Conservation (phyloP, 768 basidiomycete genomes). For the Xerocomus brunneocitrinus region DNA sequence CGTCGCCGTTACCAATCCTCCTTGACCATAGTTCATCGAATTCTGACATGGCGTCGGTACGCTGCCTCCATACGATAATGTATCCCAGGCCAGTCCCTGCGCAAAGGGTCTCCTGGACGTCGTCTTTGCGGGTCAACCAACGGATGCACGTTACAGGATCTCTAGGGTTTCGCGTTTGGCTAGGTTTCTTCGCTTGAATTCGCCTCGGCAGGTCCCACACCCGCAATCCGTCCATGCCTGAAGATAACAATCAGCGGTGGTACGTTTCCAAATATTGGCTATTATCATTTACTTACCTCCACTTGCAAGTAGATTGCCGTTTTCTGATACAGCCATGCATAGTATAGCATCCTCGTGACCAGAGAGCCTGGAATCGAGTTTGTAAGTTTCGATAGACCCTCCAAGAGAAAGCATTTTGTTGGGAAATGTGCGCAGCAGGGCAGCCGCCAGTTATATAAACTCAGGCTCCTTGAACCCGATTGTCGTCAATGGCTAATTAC, state of each 20-base stretch:
- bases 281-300: neutral
- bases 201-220: constrained; percentile 5
- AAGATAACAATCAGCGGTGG: neutral
- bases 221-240: constrained; percentile 3
- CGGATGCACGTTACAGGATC: constrained; percentile 4
- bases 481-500: too few relatives aligned
- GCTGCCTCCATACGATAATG: constrained; percentile 2
- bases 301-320: neutral
- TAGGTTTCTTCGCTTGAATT: neutral
- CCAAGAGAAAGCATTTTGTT: too few relatives aligned
- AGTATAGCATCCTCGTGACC: too few relatives aligned
- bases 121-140: constrained; percentile 3
- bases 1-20: constrained; percentile 2
- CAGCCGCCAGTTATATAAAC: too few relatives aligned
- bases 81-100: constrained; percentile 5
- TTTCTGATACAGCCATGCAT: too few relatives aligned
- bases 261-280: too few relatives aligned
- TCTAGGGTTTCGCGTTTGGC: neutral
- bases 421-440: too few relatives aligned
- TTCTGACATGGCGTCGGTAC: neutral
- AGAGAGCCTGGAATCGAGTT: too few relatives aligned
- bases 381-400: too few relatives aligned
- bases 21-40: constrained; percentile 2
- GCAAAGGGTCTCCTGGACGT: neutral
- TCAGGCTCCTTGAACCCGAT: too few relatives aligned